Base-by-base conservation (phyloP, 2,329 filamentous ascomycete genomes). In the Boeremia lycopersici region DNA sequence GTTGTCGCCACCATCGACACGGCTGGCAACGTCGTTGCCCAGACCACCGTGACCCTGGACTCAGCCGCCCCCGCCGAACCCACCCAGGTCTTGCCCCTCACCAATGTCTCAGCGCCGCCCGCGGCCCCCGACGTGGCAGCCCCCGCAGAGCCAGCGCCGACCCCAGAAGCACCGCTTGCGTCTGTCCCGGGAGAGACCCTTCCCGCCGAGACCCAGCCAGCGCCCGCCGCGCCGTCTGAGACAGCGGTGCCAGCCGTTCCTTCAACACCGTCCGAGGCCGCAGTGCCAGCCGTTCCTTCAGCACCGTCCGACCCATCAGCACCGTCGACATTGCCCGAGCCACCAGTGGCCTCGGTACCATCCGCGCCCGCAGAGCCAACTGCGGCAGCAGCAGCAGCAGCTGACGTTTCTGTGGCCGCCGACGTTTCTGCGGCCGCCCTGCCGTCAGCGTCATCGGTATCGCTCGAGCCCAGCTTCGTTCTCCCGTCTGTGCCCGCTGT, bases 1-100 rank as follows among this genome's bases (percentile, higher is more conserved):
- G 65, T 74, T 17, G 53, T 73, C 10, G 65, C 63, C 2, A 68
- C 70, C 3, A 59, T 73, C 6, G 69, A 74, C 40, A 43, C 60
- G 25, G 63, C 60, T 56, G 70, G 69, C 41, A 72, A 66, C 23
- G 42, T 69, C 11, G 41, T 74, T 34, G 60, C 55, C 19, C 53
- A 65, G 38, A 61, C 67, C 50, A 74, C 72, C 8, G 45, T 58
- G 26, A 66, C 64, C 9, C 60, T 60, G 35, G 51, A 59, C 8
- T 43, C 57, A 11, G 33, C 35, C 19, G 29, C 30, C 35, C 31
- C 60, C 15, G 52, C 48, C 39, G 53, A 43, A 13, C 9, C 29
- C 38, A 39, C 23, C 19, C 42, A 47, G 28, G 38, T 23, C 3
- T 25, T 48, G 29, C 41, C 40, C 15, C 33, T 41, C 40, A 49